Evolutionary conservation across 441 rosid genomes (phyloP).

Genomic region (Iberis amara): DNA sequence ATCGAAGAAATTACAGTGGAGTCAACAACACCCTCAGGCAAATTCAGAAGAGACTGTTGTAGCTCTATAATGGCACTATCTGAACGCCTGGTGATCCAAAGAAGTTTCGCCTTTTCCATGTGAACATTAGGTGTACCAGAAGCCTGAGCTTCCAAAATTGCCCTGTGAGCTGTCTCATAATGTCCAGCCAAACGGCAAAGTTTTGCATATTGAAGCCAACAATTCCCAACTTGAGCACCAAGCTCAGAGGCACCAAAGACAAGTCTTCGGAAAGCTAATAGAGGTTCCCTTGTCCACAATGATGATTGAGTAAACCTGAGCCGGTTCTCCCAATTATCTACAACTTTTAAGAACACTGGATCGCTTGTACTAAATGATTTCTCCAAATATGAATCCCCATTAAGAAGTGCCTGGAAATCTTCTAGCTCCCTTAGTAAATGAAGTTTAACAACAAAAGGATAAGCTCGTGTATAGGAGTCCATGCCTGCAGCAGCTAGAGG

Average conservation of each 20-base stretch:
- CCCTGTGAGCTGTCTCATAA: slow-evolving; percentile 90
- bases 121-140: slow-evolving; percentile 90
- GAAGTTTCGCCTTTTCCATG: slow-evolving; percentile 96
- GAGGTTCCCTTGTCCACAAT: slow-evolving; percentile 97
- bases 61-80: slow-evolving; percentile 93
- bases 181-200: slow-evolving; percentile 99
- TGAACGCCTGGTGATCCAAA: slow-evolving; percentile 85
- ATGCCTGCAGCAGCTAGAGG: slow-evolving; percentile 99
- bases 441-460: slow-evolving; percentile 92
- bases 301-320: slow-evolving; percentile 89
- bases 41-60: slow-evolving; percentile 84
- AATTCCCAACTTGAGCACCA: slow-evolving; percentile 88
- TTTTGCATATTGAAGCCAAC: slow-evolving; percentile 98
- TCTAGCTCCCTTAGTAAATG: slow-evolving; percentile 86
- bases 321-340: slow-evolving; percentile 85
- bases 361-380: slow-evolving; percentile 59
- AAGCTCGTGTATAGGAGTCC: slow-evolving; percentile 94
- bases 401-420: slow-evolving; percentile 72
- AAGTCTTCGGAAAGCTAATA: slow-evolving; percentile 84
- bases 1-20: slow-evolving; percentile 66
- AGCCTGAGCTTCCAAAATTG: slow-evolving; percentile 92
- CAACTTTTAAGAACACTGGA: slow-evolving; percentile 53
- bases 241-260: slow-evolving; percentile 82
- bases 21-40: slow-evolving; percentile 88
- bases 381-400: slow-evolving; percentile 79